Conservation (phyloP, 371 early-diverging fungal species). For the Mortierella sp. region DNA sequence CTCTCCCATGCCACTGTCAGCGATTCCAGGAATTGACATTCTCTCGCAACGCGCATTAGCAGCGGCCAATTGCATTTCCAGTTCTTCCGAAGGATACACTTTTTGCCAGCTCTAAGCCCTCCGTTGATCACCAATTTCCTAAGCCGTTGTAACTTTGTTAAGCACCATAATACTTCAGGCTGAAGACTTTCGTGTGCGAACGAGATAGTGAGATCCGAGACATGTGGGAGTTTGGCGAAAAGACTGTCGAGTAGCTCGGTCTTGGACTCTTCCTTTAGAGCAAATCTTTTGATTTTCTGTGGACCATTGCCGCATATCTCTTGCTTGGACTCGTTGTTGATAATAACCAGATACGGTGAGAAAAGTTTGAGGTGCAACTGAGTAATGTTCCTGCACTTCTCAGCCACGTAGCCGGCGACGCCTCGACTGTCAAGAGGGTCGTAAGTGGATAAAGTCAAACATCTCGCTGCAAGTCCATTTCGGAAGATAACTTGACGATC, state of each 20-base stretch:
- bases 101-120: background rate
- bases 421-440: slow-evolving; percentile 17
- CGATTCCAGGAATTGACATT: slow-evolving; percentile 14
- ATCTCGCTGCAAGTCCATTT: slow-evolving; percentile 21
- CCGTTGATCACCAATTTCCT: slow-evolving; percentile 17
- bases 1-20: slow-evolving; percentile 22
- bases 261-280: slow-evolving; percentile 3
- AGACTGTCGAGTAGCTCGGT: slow-evolving; percentile 19
- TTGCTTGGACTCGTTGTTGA: background rate
- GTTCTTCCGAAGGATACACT: slow-evolving; percentile 14
- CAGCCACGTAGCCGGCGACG: slow-evolving; percentile 16
- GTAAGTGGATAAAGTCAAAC: slow-evolving; percentile 29
- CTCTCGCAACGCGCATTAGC: slow-evolving; percentile 1
- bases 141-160: slow-evolving; percentile 1
- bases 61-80: slow-evolving; percentile 18
- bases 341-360: slow-evolving; percentile 5
- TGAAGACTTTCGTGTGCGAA: slow-evolving; percentile 16
- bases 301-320: background rate
- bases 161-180: slow-evolving; percentile 25
- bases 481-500: slow-evolving; percentile 26
- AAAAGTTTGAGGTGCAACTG: slow-evolving; percentile 22
- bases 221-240: slow-evolving; percentile 6
- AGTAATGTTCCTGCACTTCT: slow-evolving; percentile 19
- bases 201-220: slow-evolving; percentile 27
- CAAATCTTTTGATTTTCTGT: background rate